Evolutionary conservation across 2,329 filamentous ascomycete genomes (phyloP), one percentile per base, ranked within the genome.

Genomic region (Bipolaris victoriae): DNA sequence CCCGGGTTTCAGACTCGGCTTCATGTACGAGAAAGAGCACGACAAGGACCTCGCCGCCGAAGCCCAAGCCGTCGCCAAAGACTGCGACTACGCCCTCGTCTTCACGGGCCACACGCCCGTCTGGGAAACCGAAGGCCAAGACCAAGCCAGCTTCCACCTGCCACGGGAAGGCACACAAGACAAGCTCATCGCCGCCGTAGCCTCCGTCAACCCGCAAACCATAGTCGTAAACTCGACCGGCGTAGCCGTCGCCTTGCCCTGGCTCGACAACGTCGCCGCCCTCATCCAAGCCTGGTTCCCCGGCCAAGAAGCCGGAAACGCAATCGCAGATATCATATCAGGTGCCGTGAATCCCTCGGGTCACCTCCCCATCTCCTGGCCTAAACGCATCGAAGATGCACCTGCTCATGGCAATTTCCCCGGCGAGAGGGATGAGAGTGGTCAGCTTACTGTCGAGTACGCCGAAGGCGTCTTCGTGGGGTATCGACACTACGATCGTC

Each of bases 221-320:
- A 85, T 86, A 1, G 85, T 95, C 1, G 88, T 93, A 1, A 86
- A 91, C 70, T 90, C 93, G 67, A 91, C 89, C 0, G 91, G 90
- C 35, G 91, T 90, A 0, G 90, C 90, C 0, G 83, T 90, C 15
- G 82, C 83, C 1, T 87, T 90, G 82, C 88, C 88, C 16, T 91
- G 88, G 89, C 82, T 82, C 1, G 79, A 84, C 62, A 70, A 73
- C 29, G 63, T 76, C n/a, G 61, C 71, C 6, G 72, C 71, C 5
- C 73, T 80, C 16, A 52, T 80, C 2, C 74, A 77, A 53, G 76
- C 78, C 3, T 79, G 79, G 69, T 75, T 79, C 29, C 74, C 77
- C 1, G 78, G 78, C 3, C 76, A 80, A 61, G 78, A 80, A 65
- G 67, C 70, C 3, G 77, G 77, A 13, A 77, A 79, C 54, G 72